Evolutionary conservation across 305 asterid genomes (phyloP), one percentile per base, ranked within the genome.

Genomic region (Ilex paraguariensis): DNA sequence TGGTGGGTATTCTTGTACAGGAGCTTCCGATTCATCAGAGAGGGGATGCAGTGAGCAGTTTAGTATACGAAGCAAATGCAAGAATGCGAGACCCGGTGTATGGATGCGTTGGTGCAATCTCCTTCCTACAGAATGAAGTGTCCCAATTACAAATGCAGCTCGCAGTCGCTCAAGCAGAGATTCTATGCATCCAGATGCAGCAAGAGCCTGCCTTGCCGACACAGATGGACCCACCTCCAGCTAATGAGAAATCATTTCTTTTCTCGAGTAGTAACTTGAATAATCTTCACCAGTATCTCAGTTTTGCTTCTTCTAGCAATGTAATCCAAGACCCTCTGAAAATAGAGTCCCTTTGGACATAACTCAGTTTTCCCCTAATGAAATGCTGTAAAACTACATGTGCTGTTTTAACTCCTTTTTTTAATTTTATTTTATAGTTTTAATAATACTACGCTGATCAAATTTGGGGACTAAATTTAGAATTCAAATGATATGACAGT

Each of bases 61-160:
- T 85, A 68, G 93, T 85, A 0, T 85, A 82, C 56, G 90, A 85
- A 56, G 93, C 93, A 7, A 79, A 79, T 16, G 89, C 93, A 4
- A 69, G 93, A 16, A 70, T 80, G 79, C 63, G 88, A 63, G 93
- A 85, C 31, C 93, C 93, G 0, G 90, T 83, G 0, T 85, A 85
- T 57, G 93, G 93, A 11, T 85, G 93, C 62, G 93, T 83, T 0
- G 93, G 93, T 10, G 89, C 85, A 2, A 82, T 85, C 44, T 81
- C 93, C 9, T 82, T 68, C 66, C 53, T 85, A 69, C 93, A 85
- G 65, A 81, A 73, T 54, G 86, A 85, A 71, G 90, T 85, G 1
- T 75, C 87, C 0, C 85, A 81, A 82, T 77, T 85, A 46, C 93
- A 85, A 82, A 82, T 81, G 87, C 87, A 85, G 59, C 52, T 85